These are phyloP conservation scores for Porphyrellus sp. DNA, from an alignment of 1,284 basidiomycete species.

Conservation along the genomic window DNA sequence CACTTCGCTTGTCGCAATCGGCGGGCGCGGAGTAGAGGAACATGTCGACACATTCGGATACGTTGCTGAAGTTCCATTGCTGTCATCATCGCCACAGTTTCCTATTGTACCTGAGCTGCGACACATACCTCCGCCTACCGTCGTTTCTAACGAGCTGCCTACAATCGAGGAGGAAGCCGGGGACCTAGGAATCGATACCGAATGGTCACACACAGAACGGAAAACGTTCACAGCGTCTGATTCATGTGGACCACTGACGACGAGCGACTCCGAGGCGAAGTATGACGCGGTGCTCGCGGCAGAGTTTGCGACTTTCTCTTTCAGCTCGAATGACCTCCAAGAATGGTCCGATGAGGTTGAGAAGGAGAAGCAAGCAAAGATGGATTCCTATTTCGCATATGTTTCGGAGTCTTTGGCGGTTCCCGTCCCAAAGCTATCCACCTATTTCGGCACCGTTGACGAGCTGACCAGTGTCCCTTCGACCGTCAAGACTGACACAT, in stretches of 20 bases:
- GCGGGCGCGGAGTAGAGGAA: not conserved
- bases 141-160: not conserved
- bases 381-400: constrained; percentile 17
- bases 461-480: not conserved
- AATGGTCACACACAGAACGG: not conserved
- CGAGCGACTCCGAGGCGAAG: constrained; percentile 8
- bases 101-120: not conserved
- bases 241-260: constrained; percentile 5
- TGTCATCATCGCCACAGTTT: not conserved
- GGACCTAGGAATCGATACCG: not conserved
- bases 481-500: constrained; percentile 2
- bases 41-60: too few species aligned
- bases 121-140: not conserved
- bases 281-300: constrained; percentile 12
- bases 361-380: constrained; percentile 12
- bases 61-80: not conserved
- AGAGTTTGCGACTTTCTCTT: constrained; percentile 13
- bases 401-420: constrained; percentile 8
- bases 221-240: not conserved
- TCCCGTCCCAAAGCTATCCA: constrained; percentile 15
- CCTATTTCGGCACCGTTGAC: not conserved
- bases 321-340: constrained; percentile 9
- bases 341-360: constrained; percentile 22
- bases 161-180: constrained; percentile 11
- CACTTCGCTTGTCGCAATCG: not conserved